Base-by-base conservation (phyloP, 108 stramenopile species). In the Cyclotella cryptica region DNA sequence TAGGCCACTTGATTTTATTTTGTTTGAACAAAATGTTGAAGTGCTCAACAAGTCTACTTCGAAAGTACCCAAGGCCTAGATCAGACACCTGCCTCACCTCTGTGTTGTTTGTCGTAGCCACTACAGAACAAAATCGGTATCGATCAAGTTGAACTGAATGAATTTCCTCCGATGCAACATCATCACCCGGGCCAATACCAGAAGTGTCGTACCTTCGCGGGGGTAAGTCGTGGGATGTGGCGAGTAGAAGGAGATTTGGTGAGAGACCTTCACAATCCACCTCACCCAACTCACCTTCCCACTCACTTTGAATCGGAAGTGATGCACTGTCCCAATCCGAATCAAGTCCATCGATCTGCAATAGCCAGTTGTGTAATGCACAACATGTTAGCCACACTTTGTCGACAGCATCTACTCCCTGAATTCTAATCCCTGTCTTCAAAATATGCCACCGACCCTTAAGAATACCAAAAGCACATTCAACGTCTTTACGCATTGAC, bases 261-360 rank as follows among this genome's bases (percentile, higher is more conserved):
- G n/a, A n/a, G n/a, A n/a, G n/a, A n/a, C n/a, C n/a, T n/a, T n/a
- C n/a, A n/a, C n/a, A 10, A 22, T 63, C 62, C 2, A 41, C 17
- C 14, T 63, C 70, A 24, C 70, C 41, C 0, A 71, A 19, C 1
- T 44, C 70, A 0, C 70, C 58, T 71, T 21, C n/a, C 55, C 70
- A 71, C 13, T 41, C 40, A 59, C 70, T 71, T 27, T 2, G 13
- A 28, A 41, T 10, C 10, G 40, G 29, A 35, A 1, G 21, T 18
- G 24, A 28, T 10, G 18, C 35, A 1, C 6, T 7, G 5, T 52
- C 40, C 72, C 69, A 65, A 2, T 19, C 26, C 15, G 29, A n/a
- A 52, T 80, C 63, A 13, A 80, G 30, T 14, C 84, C 84, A 72
- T 85, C 80, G 47, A 69, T 45, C 22, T 85, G 80, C 24, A 81